A percentile compares a stretch with the other conserved stretches of the same genome.
These are phyloP conservation scores for Podosphaera fusca DNA, from an alignment of 2,329 filamentous ascomycete genomes.

Conservation along the genomic window DNA sequence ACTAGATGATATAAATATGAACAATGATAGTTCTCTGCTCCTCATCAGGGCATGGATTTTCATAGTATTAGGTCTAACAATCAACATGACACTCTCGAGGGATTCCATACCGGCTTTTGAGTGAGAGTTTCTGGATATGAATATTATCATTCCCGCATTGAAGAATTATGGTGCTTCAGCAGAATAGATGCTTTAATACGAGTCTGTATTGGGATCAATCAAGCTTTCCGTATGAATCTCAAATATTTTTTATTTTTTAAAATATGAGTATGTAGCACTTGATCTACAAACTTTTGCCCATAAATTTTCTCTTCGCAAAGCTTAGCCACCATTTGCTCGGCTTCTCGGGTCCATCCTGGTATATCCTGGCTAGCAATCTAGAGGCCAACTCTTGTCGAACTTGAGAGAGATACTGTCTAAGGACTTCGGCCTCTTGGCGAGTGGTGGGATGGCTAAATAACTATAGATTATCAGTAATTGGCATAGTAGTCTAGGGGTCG, in stretches of 20 bases:
- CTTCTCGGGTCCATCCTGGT: conserved; percentile 55
- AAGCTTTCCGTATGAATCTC: too few species aligned
- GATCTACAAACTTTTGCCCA: conserved; percentile 70
- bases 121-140: too few species aligned
- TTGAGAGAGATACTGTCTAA: conserved; percentile 78
- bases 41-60: too few species aligned
- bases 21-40: too few species aligned
- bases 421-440: conserved; percentile 67
- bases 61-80: too few species aligned
- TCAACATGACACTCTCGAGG: too few species aligned
- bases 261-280: background rate
- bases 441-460: conserved; percentile 79
- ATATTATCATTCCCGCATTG: too few species aligned
- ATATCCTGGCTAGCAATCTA: conserved; percentile 66
- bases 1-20: too few species aligned
- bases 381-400: conserved; percentile 77
- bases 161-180: too few species aligned
- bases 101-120: too few species aligned
- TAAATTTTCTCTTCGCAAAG: conserved; percentile 98
- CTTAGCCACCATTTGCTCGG: conserved; percentile 88
- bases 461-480: conserved; percentile 17
- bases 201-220: too few species aligned
- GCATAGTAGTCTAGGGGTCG: background rate
- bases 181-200: too few species aligned
- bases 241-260: background rate